phyloP scores from a whole-genome alignment of 164 flowering plant species.

The Platanus orientalis region DNA sequence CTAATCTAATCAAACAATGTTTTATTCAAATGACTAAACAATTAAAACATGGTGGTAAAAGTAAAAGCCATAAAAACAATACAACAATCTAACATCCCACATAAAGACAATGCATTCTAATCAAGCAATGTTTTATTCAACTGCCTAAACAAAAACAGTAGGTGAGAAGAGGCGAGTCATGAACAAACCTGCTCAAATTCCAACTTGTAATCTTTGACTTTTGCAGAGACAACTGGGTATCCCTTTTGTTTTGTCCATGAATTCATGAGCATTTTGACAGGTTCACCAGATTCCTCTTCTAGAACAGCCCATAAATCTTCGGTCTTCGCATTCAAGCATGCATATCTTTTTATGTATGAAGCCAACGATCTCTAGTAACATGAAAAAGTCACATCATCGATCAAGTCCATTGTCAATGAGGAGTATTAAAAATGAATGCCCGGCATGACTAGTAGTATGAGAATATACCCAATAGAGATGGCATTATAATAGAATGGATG shows the following conservation, averaged over 20 bases:
- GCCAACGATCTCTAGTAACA: constrained; percentile 70
- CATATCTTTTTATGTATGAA: constrained; percentile 70
- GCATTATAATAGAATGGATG: too few relatives aligned
- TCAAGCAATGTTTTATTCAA: background rate
- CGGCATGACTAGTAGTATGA: background rate
- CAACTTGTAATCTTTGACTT: constrained; percentile 51
- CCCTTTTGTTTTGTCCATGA: constrained; percentile 97
- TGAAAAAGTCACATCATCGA: constrained; percentile 12
- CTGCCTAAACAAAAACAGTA: background rate
- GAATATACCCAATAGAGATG: background rate
- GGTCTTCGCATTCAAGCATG: constrained; percentile 84
- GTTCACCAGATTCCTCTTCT: constrained; percentile 86
- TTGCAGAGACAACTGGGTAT: constrained; percentile 84
- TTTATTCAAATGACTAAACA: background rate
- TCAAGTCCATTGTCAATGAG: constrained; percentile 4
- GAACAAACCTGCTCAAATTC: constrained; percentile 81
- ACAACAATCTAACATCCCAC: too few relatives aligned
- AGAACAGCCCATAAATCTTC: constrained; percentile 94
- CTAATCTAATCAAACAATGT: background rate
- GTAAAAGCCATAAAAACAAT: too few relatives aligned
- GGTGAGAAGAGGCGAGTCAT: background rate
- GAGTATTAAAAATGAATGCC: background rate
- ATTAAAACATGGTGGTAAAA: too few relatives aligned
- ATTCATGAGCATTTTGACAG: constrained; percentile 81
- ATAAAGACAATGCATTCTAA: too few relatives aligned